Base-by-base conservation (phyloP, 2,329 filamentous ascomycete species). In the Exophiala bonariae region DNA sequence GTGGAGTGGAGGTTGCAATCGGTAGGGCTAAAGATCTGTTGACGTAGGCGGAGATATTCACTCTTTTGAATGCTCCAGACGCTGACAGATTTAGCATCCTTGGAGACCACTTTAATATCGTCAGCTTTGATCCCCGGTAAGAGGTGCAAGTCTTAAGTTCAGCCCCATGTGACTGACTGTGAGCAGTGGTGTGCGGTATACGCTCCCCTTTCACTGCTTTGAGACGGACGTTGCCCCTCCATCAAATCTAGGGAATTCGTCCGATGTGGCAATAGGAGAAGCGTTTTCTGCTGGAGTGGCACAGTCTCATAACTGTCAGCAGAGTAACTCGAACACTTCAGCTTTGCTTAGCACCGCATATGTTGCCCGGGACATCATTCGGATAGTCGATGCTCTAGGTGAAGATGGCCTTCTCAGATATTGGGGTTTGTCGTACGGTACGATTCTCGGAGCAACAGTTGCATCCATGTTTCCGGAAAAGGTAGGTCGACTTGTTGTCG, bases 351-450 rank as follows among this genome's bases (percentile, higher is more conserved):
- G 74, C 8, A 76, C 72, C 0, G 67, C 69, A 0, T 76, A 71
- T 49, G 63, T 66, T 0, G 74, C 66, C 0, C 59, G 73, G 22
- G 75, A 78, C 47, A 61, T 76, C 50, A 31, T 28, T 16, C 35
- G 14, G 18, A 45, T 50, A 10, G 35, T 42, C n/a, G 43, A 46
- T n/a, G 43, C 37, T 32, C 32, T 50, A 6, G 43, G 33, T 14
- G 30, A 50, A 42, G 47, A 50, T 39, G 42, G 38, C 10, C 13
- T 46, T 1, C 17, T 50, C 3, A 67, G 31, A 14, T 75, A 66
- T 48, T 70, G 62, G 65, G 71, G 35, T 5, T 33, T 56, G 6
- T 63, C 60, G 0, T 63, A 63, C 31, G 61, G 59, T 5, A 60
- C 62, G 2, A 31, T 52, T 1, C 44, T 63, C 2, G 61, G 62